Percentiles rank a stretch among this genome's conserved stretches.
Evolutionary conservation across 1,284 basidiomycete genomes (phyloP).

Genomic region (Paramarasmius palmivorus): DNA sequence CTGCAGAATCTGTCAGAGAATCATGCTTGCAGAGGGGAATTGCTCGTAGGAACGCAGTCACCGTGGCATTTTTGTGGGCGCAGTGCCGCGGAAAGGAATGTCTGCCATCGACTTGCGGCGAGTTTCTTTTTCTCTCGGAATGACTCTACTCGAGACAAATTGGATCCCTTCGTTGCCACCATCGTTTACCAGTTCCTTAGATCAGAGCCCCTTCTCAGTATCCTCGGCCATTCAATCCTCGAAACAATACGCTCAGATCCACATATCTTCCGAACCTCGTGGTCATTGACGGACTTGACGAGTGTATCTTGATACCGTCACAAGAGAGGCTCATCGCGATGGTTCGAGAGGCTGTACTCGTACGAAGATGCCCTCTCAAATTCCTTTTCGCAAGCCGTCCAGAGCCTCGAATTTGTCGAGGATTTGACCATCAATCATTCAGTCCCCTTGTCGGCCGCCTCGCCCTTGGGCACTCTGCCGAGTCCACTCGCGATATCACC

Average conservation of each 20-base stretch:
- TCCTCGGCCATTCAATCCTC: background rate
- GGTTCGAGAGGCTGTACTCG: background rate
- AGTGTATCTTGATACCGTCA: background rate
- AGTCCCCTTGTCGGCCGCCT: background rate
- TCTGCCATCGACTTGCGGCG: background rate
- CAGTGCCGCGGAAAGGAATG: too few species aligned
- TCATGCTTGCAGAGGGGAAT: too few species aligned
- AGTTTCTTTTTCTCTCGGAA: slow-evolving; percentile 1
- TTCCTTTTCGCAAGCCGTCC: background rate
- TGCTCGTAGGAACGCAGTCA: too few species aligned
- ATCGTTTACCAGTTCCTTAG: background rate
- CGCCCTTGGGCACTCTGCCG: background rate
- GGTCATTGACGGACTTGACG: slow-evolving; percentile 2
- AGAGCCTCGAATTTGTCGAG: background rate
- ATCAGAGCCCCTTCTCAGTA: background rate
- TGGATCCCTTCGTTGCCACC: background rate
- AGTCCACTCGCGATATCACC: background rate
- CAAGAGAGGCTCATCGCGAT: background rate
- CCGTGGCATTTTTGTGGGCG: too few species aligned
- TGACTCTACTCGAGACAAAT: background rate
- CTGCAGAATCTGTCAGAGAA: background rate
- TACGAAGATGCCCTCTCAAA: background rate
- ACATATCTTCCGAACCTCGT: background rate
- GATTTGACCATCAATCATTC: background rate
- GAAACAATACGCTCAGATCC: background rate